Percentiles rank a stretch among this genome's conserved stretches.
Evolutionary conservation across 768 basidiomycete species (phyloP).

Genomic region (Boletus rubescentipes): DNA sequence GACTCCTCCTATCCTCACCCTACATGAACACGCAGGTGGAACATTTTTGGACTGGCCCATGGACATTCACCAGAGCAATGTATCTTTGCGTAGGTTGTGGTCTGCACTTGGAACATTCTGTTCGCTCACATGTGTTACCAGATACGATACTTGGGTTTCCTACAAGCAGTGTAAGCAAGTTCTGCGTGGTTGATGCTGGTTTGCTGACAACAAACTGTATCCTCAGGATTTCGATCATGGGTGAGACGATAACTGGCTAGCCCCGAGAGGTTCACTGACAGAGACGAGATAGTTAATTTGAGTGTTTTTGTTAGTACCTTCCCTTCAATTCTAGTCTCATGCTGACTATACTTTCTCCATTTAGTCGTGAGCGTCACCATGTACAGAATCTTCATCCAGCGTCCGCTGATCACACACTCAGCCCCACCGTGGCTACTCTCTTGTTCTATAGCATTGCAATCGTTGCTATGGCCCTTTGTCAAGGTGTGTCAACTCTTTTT

Average conservation of each 20-base stretch:
- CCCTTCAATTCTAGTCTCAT: background rate
- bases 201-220: background rate
- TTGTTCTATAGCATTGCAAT: background rate
- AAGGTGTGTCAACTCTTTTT: conserved; percentile 8
- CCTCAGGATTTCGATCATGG: conserved; percentile 2
- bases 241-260: background rate
- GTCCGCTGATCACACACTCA: background rate
- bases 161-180: conserved; percentile 4
- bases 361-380: conserved; percentile 6
- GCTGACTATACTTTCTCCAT: background rate
- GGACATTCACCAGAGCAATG: conserved; percentile 8
- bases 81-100: conserved; percentile 10
- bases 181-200: background rate
- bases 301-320: background rate
- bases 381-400: background rate
- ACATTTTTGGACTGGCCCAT: conserved; percentile 13
- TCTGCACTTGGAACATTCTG: background rate
- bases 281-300: background rate
- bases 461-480: conserved; percentile 9
- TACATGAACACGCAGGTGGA: conserved; percentile 4
- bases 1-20: background rate
- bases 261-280: background rate
- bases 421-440: background rate
- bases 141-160: conserved; percentile 13
- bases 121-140: background rate